phyloP scores from a whole-genome alignment of 75 land plant genomes.

The Sequoia sempervirens region DNA sequence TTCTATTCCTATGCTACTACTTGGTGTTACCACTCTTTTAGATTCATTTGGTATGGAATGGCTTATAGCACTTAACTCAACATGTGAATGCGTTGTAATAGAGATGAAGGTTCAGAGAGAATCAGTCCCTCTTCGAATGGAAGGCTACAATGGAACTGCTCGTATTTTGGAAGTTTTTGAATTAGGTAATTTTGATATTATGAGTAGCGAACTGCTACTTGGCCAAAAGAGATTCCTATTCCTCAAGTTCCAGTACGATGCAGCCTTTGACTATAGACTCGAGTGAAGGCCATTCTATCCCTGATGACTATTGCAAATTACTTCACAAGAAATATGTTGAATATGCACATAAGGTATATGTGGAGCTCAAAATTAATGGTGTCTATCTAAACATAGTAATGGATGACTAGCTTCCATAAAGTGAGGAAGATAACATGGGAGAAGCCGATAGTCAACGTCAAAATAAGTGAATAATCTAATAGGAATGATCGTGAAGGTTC shows the following conservation, averaged over 20 bases:
- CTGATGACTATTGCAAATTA: slow-evolving; percentile 88
- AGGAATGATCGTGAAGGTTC: too few species aligned
- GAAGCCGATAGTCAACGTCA: too few species aligned
- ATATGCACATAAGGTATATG: too few species aligned
- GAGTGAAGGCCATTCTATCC: slow-evolving; percentile 81
- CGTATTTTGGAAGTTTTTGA: slow-evolving; percentile 19
- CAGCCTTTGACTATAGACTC: slow-evolving; percentile 70
- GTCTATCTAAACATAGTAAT: too few species aligned
- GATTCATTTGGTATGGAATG: slow-evolving; percentile 82
- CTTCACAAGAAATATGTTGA: slow-evolving; percentile 93
- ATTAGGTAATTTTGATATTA: slow-evolving; percentile 33
- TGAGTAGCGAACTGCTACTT: slow-evolving; percentile 70
- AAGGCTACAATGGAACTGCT: slow-evolving; percentile 13
- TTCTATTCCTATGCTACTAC: slow-evolving; percentile 32
- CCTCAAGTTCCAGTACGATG: slow-evolving; percentile 50
- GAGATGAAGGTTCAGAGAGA: slow-evolving; percentile 57
- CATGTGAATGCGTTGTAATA: slow-evolving; percentile 65
- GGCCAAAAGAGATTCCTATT: slow-evolving; percentile 68
- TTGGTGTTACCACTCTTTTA: slow-evolving; percentile 61
- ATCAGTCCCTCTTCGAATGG: slow-evolving; percentile 35
- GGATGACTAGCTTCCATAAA: too few species aligned
- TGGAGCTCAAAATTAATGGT: too few species aligned
- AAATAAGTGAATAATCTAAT: too few species aligned
- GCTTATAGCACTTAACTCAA: slow-evolving; percentile 57
- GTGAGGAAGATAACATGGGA: too few species aligned